These are phyloP conservation scores for Thinopyrum elongatum DNA, from an alignment of 176 grass and related monocot genomes.

Conservation along the genomic window DNA sequence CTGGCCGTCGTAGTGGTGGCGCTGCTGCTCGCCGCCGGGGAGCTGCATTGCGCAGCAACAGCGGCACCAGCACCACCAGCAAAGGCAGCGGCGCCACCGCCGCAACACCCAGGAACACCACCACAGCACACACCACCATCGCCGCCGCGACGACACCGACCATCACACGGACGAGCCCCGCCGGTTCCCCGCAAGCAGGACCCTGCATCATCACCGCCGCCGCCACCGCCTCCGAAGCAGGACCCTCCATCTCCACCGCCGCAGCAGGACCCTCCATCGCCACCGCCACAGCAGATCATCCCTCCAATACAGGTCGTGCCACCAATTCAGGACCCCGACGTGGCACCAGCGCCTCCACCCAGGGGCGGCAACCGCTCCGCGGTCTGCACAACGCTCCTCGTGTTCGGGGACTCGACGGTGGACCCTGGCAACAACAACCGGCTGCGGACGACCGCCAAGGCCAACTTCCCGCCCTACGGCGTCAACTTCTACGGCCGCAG, in stretches of 20 bases:
- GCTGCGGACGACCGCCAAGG: conserved; percentile 51
- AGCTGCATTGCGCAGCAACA: conserved; percentile 8
- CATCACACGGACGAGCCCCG: neutral
- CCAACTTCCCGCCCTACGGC: conserved; percentile 66
- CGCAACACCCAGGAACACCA: neutral
- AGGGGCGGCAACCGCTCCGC: conserved; percentile 2
- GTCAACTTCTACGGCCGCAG: conserved; percentile 40
- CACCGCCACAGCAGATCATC: neutral
- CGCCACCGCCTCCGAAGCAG: neutral
- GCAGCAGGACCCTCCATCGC: neutral
- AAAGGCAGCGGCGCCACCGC: neutral
- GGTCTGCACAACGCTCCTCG: conserved; percentile 34
- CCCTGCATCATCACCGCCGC: neutral
- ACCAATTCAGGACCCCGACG: conserved; percentile 7
- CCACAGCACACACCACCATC: neutral
- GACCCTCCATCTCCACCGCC: neutral
- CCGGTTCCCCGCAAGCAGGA: neutral
- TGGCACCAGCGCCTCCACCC: neutral
- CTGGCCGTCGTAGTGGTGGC: neutral
- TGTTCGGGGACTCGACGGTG: conserved; percentile 69
- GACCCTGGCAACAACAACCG: conserved; percentile 81
- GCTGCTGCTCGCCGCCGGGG: conserved; percentile 2
- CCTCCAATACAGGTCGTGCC: conserved; percentile 30
- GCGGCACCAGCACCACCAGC: neutral
- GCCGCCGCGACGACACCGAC: neutral